Base-by-base conservation (phyloP, 257 asterid genomes). In the Rubia yunnanensis region DNA sequence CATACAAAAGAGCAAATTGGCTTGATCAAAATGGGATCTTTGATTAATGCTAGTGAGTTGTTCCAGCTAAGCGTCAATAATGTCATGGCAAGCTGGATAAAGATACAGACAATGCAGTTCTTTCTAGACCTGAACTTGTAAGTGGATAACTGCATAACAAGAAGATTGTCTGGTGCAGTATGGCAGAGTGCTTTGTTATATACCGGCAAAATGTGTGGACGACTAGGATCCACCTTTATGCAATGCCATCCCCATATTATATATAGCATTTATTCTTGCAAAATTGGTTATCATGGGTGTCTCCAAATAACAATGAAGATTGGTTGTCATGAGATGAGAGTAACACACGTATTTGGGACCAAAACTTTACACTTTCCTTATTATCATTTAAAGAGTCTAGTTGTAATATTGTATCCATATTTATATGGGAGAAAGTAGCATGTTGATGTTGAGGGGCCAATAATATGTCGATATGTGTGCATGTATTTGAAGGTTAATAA, bases 241-340 rank as follows among this genome's bases (percentile, higher is more conserved):
- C 30, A 34, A 44, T 10, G 24, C 7, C 72, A 58, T 69, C 67
- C 73, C 57, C 64, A 67, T 36, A 26, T 55, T 67, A 17, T 5
- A 22, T 35, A 50, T 39, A 1, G 18, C 10, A 60, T 53, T 11
- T 58, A 7, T 30, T 18, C 22, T 6, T 15, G 52, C 52, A 17
- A 44, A 44, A 44, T 44, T 44, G 52, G 22, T 44, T 44, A 5
- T 39, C 18, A 32, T 32, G 36, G 6, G n/a, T 4, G 36, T 39
- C 13, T 39, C 52, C 7, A 15, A 44, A 44, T n/a, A 44, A 44
- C 52, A 44, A 44, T 44, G 52, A 44, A 44, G 36, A 44, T 15
- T 44, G 52, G 20, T 15, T 44, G 52, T 41, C 52, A 44, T 44
- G 52, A 2, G 18, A 44, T 44, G 52, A 2, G 18, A 41, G 15